phyloP scores from a whole-genome alignment of 1,284 basidiomycete genomes.

The Moesziomyces parantarcticus region DNA sequence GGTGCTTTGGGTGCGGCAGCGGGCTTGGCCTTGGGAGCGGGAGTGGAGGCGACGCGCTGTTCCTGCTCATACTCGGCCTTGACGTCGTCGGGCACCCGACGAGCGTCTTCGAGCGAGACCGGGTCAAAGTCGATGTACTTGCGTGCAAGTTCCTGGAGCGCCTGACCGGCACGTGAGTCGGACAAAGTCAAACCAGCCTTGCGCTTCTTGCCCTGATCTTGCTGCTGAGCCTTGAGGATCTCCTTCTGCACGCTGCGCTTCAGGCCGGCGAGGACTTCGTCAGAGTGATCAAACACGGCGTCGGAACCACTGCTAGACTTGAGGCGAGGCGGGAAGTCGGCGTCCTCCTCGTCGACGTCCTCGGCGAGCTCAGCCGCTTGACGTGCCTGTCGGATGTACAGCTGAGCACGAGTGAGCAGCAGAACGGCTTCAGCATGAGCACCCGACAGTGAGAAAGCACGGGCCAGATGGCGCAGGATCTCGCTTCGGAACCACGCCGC shows the following conservation, averaged over 20 bases:
- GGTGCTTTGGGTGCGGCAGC: slow-evolving; percentile 1
- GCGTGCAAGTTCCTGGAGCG: slow-evolving; percentile 55
- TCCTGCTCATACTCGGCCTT: slow-evolving; percentile 40
- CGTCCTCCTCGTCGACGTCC: slow-evolving; percentile 60
- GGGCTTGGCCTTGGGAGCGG: slow-evolving; percentile 12
- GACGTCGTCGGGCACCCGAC: slow-evolving; percentile 32
- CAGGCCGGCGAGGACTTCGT: slow-evolving; percentile 30
- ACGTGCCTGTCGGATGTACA: slow-evolving; percentile 63
- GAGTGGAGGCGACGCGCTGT: slow-evolving; percentile 13
- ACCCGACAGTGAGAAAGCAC: slow-evolving; percentile 54
- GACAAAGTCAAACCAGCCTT: slow-evolving; percentile 26
- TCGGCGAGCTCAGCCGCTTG: slow-evolving; percentile 62
- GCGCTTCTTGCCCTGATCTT: slow-evolving; percentile 16
- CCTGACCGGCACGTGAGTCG: slow-evolving; percentile 56
- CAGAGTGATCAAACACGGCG: slow-evolving; percentile 46
- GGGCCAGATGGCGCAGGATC: slow-evolving; percentile 57
- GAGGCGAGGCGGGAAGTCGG: slow-evolving; percentile 51
- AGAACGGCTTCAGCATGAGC: slow-evolving; percentile 56
- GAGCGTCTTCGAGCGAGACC: slow-evolving; percentile 47
- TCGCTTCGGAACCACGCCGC: slow-evolving; percentile 62
- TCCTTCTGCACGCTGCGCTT: slow-evolving; percentile 43
- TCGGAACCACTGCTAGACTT: slow-evolving; percentile 31
- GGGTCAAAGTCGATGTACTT: slow-evolving; percentile 65
- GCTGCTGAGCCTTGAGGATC: slow-evolving; percentile 31
- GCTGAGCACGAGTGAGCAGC: slow-evolving; percentile 58